Evolutionary conservation across 768 basidiomycete species (phyloP).

Genomic region (Termitomyces sp.): DNA sequence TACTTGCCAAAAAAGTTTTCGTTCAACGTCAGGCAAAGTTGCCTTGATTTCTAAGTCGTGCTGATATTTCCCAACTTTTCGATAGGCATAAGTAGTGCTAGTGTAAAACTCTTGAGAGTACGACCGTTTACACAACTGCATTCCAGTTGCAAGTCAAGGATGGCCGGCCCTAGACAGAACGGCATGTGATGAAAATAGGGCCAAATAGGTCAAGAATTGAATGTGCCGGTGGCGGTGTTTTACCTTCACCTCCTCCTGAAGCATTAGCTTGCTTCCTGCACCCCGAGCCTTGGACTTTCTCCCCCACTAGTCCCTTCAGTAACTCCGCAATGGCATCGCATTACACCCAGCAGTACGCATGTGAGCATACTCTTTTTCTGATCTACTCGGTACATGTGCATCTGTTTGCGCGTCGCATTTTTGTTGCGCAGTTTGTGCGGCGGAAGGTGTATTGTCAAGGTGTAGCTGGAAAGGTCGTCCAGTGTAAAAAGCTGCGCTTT

Average conservation of each 20-base stretch:
- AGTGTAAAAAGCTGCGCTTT: background rate
- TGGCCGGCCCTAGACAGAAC: constrained; percentile 1
- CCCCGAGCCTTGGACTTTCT: constrained; percentile 23
- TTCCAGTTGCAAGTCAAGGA: background rate
- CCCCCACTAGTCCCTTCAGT: constrained; percentile 25
- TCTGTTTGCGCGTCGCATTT: constrained; percentile 4
- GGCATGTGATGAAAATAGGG: constrained; percentile 8
- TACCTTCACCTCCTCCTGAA: constrained; percentile 38
- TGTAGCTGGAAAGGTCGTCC: background rate
- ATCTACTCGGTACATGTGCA: constrained; percentile 11
- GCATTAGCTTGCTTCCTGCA: constrained; percentile 79
- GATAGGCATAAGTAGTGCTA: background rate
- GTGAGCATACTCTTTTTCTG: constrained; percentile 41
- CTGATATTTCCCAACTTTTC: background rate
- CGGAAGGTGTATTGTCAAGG: background rate
- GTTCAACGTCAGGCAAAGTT: background rate
- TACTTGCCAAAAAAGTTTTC: background rate
- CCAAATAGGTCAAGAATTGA: constrained; percentile 8
- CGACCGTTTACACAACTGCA: background rate
- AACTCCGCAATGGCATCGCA: constrained; percentile 61
- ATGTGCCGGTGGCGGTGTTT: background rate
- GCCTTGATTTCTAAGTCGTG: background rate
- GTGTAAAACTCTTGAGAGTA: background rate
- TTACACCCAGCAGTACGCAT: constrained; percentile 80
- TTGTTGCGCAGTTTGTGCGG: background rate